Percentiles rank a stretch among this genome's conserved stretches.
Conservation (phyloP, 768 basidiomycete genomes). For the Podaxis sp. region DNA sequence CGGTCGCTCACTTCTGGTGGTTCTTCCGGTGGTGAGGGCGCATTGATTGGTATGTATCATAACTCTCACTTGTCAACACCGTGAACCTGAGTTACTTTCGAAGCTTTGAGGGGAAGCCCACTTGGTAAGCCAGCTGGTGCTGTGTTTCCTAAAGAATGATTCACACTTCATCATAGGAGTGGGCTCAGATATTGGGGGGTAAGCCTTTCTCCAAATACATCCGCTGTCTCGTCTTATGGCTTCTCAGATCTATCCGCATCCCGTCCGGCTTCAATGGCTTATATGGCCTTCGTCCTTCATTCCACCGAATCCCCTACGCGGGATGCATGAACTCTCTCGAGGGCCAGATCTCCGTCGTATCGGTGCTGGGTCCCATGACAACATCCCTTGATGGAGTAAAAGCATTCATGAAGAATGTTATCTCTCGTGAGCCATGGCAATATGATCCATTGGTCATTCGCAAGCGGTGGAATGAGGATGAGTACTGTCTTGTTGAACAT, state of each 20-base stretch:
- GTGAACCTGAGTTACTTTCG: background rate
- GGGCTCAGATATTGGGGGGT: conserved; percentile 84
- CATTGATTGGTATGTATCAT: conserved; percentile 53
- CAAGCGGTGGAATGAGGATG: conserved; percentile 61
- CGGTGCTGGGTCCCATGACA: conserved; percentile 75
- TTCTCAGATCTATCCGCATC: conserved; percentile 65
- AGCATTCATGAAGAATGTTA: conserved; percentile 62
- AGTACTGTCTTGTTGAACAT: conserved; percentile 60
- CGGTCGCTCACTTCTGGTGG: conserved; percentile 72
- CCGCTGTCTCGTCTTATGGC: background rate
- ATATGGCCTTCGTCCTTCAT: conserved; percentile 73
- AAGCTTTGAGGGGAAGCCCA: conserved; percentile 45
- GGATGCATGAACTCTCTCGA: conserved; percentile 63
- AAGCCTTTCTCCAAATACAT: conserved; percentile 11
- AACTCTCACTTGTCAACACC: background rate
- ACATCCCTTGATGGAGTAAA: conserved; percentile 60
- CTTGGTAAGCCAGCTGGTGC: conserved; percentile 30
- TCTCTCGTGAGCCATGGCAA: conserved; percentile 62
- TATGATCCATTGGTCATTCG: conserved; percentile 59
- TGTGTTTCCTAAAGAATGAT: background rate
- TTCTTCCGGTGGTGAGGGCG: conserved; percentile 86
- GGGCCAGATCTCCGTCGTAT: conserved; percentile 70
- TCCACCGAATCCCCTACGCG: conserved; percentile 68
- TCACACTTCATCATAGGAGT: conserved; percentile 49
- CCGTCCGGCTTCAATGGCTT: conserved; percentile 67